A percentile compares a stretch with the other conserved stretches of the same genome.
These are phyloP conservation scores for Myriosclerotinia curreyana DNA, from an alignment of 2,329 filamentous ascomycete species.

Conservation along the genomic window DNA sequence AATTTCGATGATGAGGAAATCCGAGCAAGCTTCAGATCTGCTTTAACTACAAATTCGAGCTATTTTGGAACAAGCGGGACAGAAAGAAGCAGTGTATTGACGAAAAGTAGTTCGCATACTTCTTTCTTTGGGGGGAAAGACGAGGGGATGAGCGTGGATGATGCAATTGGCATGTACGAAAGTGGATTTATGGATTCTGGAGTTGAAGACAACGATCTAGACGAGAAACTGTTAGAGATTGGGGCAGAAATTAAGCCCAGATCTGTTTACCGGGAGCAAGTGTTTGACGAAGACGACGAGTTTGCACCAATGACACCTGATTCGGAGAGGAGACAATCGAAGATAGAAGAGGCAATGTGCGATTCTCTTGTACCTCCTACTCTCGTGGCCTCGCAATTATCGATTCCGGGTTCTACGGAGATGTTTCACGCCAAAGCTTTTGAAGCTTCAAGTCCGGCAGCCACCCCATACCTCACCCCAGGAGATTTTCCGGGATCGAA, in stretches of 20 bases:
- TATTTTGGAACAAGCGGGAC: slow-evolving; percentile 62
- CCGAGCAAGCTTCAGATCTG: slow-evolving; percentile 58
- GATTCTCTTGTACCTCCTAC: slow-evolving; percentile 24
- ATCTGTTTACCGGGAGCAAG: not conserved
- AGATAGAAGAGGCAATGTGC: slow-evolving; percentile 33
- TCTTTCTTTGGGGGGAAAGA: slow-evolving; percentile 51
- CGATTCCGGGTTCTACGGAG: slow-evolving; percentile 42
- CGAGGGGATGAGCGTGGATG: slow-evolving; percentile 60
- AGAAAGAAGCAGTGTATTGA: slow-evolving; percentile 77
- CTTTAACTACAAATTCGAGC: slow-evolving; percentile 58
- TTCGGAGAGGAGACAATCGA: slow-evolving; percentile 30
- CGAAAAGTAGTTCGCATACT: slow-evolving; percentile 72
- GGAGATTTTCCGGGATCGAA: slow-evolving; percentile 1
- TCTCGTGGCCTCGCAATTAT: slow-evolving; percentile 16
- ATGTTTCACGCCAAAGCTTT: slow-evolving; percentile 41
- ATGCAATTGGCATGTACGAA: slow-evolving; percentile 70
- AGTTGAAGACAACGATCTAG: slow-evolving; percentile 41
- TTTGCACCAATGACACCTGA: slow-evolving; percentile 28
- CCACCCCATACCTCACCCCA: not conserved
- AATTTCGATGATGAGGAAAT: slow-evolving; percentile 42
- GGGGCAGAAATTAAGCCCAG: slow-evolving; percentile 8
- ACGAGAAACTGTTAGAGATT: slow-evolving; percentile 14
- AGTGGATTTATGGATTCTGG: slow-evolving; percentile 56
- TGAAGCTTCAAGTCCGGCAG: slow-evolving; percentile 46
- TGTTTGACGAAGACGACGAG: slow-evolving; percentile 15